Evolutionary conservation across 768 basidiomycete species (phyloP).

Genomic region (Rhodotorula diobovata): DNA sequence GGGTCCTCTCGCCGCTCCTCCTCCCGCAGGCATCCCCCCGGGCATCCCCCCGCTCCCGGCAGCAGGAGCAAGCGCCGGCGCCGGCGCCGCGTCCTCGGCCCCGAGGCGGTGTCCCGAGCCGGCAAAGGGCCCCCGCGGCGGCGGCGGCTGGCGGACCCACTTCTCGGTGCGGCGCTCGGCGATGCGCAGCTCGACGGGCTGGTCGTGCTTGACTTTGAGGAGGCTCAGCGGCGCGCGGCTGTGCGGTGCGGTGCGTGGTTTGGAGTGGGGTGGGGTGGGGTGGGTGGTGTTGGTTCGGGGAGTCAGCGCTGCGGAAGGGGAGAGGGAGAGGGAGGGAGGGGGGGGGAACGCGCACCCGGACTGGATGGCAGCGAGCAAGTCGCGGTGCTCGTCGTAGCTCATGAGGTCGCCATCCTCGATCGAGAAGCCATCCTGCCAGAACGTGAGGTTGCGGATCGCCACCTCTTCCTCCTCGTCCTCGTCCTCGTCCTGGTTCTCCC

Average conservation of each 20-base stretch:
- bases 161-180: constrained; percentile 65
- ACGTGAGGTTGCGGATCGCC: constrained; percentile 69
- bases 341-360: constrained; percentile 61
- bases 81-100: constrained; percentile 55
- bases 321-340: constrained; percentile 21
- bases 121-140: constrained; percentile 55
- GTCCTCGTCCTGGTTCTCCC: constrained; percentile 42
- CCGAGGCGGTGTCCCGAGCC: constrained; percentile 80
- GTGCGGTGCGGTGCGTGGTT: too few species aligned
- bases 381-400: constrained; percentile 72
- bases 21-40: constrained; percentile 43
- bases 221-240: constrained; percentile 75
- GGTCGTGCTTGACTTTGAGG: constrained; percentile 66
- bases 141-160: constrained; percentile 60
- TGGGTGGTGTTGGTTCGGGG: too few species aligned
- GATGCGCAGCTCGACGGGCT: constrained; percentile 79
- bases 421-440: constrained; percentile 91
- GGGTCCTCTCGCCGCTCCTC: too few species aligned
- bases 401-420: constrained; percentile 82
- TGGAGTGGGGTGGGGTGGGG: too few species aligned
- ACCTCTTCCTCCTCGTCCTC: constrained; percentile 54
- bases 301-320: neutral
- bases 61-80: too few species aligned
- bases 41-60: constrained; percentile 44
- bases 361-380: constrained; percentile 69